A percentile compares a stretch with the other conserved stretches of the same genome.
Conservation (phyloP, 2,329 filamentous ascomycete genomes). For the Cladosporium sp. region DNA sequence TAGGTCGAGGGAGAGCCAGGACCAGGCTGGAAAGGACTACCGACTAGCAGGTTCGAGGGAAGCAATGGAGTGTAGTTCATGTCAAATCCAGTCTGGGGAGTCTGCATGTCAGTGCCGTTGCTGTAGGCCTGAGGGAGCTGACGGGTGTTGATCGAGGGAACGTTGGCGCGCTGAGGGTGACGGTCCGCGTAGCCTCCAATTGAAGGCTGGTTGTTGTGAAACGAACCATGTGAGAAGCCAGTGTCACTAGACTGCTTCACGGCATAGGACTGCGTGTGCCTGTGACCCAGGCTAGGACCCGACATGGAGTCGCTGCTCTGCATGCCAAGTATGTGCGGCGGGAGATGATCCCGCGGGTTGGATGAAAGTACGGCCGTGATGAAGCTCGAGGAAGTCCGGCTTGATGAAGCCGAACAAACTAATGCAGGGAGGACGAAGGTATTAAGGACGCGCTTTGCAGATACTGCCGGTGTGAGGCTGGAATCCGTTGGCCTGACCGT, state of each 20-base stretch:
- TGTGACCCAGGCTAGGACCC: constrained; percentile 50
- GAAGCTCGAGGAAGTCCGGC: constrained; percentile 33
- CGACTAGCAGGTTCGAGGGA: constrained; percentile 88
- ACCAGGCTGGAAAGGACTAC: constrained; percentile 93
- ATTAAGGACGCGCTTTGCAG: constrained; percentile 5
- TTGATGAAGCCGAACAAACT: constrained; percentile 11
- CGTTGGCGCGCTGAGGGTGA: constrained; percentile 75
- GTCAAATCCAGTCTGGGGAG: constrained; percentile 83
- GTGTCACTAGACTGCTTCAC: constrained; percentile 73
- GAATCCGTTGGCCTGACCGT: constrained; percentile 1
- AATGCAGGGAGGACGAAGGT: constrained; percentile 12
- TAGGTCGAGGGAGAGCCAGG: constrained; percentile 88
- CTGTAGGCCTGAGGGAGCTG: constrained; percentile 48
- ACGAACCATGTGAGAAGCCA: constrained; percentile 89
- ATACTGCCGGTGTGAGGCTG: constrained; percentile 9
- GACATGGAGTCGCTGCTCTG: constrained; percentile 72
- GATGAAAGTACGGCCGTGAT: constrained; percentile 80
- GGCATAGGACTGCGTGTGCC: constrained; percentile 61
- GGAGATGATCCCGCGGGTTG: constrained; percentile 74
- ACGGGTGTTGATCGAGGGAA: constrained; percentile 85
- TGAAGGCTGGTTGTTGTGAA: constrained; percentile 70
- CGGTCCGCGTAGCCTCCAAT: constrained; percentile 80
- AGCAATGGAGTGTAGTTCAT: constrained; percentile 98
- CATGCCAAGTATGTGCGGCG: constrained; percentile 85
- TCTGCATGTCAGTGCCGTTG: constrained; percentile 65